Evolutionary conservation across 805 yeast genomes (phyloP).

Genomic region (Priceomyces carsonii): DNA sequence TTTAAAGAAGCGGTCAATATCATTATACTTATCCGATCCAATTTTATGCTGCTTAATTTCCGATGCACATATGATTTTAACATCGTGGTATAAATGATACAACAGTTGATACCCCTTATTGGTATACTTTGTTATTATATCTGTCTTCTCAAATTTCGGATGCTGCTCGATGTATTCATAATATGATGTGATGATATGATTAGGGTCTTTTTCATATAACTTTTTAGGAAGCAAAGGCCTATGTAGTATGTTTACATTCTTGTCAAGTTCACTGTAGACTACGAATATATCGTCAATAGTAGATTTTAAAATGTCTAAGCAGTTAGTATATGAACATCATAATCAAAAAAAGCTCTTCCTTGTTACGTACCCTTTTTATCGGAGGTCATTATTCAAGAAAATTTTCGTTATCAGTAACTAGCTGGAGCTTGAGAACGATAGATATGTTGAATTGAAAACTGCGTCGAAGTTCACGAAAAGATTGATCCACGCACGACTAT

Average conservation of each 20-base stretch:
- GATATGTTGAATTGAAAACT: background rate
- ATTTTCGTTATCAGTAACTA: background rate
- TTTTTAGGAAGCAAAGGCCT: slow-evolving; percentile 38
- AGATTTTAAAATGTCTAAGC: slow-evolving; percentile 10
- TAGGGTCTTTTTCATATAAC: slow-evolving; percentile 49
- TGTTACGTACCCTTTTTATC: slow-evolving; percentile 7
- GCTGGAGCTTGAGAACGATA: background rate
- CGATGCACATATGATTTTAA: slow-evolving; percentile 55
- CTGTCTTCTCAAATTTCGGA: slow-evolving; percentile 30
- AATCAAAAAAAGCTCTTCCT: too few species aligned
- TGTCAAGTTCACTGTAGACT: slow-evolving; percentile 29
- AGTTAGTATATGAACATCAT: slow-evolving; percentile 7
- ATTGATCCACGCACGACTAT: too few species aligned
- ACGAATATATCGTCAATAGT: slow-evolving; percentile 22
- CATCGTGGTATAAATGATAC: slow-evolving; percentile 65
- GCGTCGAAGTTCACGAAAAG: too few species aligned
- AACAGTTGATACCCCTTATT: slow-evolving; percentile 45
- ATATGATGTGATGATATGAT: slow-evolving; percentile 44
- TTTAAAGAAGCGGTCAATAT: slow-evolving; percentile 63
- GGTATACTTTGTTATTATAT: slow-evolving; percentile 44
- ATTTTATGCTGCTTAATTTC: slow-evolving; percentile 47
- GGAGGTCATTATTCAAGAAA: slow-evolving; percentile 7
- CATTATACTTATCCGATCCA: slow-evolving; percentile 49
- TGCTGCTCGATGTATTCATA: slow-evolving; percentile 31
- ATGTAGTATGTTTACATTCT: slow-evolving; percentile 18